These are phyloP conservation scores for Extremus antarcticus DNA, from an alignment of 495 filamentous ascomycete genomes.

Conservation along the genomic window DNA sequence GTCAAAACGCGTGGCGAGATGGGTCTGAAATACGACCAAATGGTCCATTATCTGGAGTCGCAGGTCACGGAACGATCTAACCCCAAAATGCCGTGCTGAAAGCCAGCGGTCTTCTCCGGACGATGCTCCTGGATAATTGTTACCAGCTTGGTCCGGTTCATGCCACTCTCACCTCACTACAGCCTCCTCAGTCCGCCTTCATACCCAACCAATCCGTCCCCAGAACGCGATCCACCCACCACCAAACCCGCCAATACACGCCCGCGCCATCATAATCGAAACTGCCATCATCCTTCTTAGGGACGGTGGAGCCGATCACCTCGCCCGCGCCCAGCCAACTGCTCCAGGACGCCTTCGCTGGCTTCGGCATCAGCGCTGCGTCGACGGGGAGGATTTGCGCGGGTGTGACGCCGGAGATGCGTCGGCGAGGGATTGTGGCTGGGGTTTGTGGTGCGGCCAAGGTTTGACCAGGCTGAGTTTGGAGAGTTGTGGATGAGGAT, in stretches of 20 bases:
- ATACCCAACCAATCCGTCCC: slow-evolving; percentile 34
- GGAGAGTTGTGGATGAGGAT: background rate
- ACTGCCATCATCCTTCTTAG: slow-evolving; percentile 63
- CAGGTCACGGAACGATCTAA: no score
- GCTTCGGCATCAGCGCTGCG: slow-evolving; percentile 28
- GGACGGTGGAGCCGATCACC: slow-evolving; percentile 69
- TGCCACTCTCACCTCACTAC: background rate
- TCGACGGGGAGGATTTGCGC: slow-evolving; percentile 25
- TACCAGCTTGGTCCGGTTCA: background rate
- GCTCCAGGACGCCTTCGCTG: slow-evolving; percentile 34
- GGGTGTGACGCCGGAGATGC: slow-evolving; percentile 24
- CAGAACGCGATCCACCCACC: slow-evolving; percentile 24
- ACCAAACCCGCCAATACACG: slow-evolving; percentile 55
- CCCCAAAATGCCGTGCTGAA: no score
- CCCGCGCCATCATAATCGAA: slow-evolving; percentile 69
- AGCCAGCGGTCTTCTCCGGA: no score
- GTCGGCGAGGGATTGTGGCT: background rate
- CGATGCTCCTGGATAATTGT: no score
- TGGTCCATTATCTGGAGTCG: no score
- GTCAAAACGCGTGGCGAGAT: no score
- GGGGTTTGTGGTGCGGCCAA: background rate
- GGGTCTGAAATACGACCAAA: no score
- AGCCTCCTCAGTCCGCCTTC: slow-evolving; percentile 21
- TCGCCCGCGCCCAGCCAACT: slow-evolving; percentile 42
- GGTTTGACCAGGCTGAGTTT: background rate